Conservation (phyloP, 2,329 filamentous ascomycete species). For the Chaetomiaceae sp. region DNA sequence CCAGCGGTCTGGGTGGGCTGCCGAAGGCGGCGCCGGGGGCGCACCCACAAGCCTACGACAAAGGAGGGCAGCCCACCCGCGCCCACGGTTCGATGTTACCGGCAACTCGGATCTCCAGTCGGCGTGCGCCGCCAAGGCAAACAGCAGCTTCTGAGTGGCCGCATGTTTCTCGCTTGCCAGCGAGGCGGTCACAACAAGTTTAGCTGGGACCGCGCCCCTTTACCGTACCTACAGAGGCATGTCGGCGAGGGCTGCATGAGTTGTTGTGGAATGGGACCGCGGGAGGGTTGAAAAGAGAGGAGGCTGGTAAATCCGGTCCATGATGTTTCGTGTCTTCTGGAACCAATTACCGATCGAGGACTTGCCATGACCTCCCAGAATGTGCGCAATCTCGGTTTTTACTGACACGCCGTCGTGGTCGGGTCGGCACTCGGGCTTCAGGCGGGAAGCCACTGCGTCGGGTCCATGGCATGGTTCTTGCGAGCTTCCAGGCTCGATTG, state of each 20-base stretch:
- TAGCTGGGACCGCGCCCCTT: too few species aligned
- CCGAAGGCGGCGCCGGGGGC: slow-evolving; percentile 6
- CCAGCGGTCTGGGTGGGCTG: slow-evolving; percentile 19
- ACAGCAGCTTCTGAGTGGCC: not conserved
- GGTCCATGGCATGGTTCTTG: slow-evolving; percentile 6
- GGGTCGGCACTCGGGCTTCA: not conserved
- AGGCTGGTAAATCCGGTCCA: not conserved
- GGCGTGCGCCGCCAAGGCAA: slow-evolving; percentile 4
- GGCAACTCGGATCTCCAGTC: slow-evolving; percentile 6
- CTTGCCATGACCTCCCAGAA: too few species aligned
- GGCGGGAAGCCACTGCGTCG: not conserved
- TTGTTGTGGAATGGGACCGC: too few species aligned
- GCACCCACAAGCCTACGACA: not conserved
- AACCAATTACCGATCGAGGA: not conserved
- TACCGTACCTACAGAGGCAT: too few species aligned
- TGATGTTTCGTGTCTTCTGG: not conserved
- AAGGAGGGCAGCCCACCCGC: slow-evolving; percentile 4
- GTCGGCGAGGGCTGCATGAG: too few species aligned
- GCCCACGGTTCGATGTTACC: slow-evolving; percentile 7
- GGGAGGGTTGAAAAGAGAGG: not conserved
- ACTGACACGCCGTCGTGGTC: not conserved
- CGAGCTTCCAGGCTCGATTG: too few species aligned
- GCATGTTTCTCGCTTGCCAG: not conserved
- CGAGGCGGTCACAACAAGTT: not conserved
- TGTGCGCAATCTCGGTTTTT: slow-evolving; percentile 6